Evolutionary conservation across 1,139 yeast genomes (phyloP), one percentile per base, ranked within the genome.

Genomic region (Yamadazyma sp.): DNA sequence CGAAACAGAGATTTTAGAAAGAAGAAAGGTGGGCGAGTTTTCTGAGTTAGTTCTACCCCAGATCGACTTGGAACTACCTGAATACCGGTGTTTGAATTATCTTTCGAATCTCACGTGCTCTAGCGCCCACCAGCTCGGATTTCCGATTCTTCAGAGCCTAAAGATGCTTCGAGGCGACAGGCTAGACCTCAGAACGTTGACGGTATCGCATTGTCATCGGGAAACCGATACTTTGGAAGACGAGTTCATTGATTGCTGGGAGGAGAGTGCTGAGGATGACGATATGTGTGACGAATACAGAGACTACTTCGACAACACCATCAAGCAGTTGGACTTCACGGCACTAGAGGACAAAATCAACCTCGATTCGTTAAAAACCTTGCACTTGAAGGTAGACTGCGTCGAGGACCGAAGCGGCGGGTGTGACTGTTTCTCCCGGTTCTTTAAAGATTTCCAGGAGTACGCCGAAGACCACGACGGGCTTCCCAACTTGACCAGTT

Each of bases 381-480:
- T 67, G 28, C 56, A 56, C 37, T 50, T 68, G 33, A 64, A 63
- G 38, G 48, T 66, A 5, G 74, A 66, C 44, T 67, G 74, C 43
- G 50, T 49, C 38, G 68, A 61, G 34, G 63, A 57, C 34, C 43
- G 62, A 14, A 47, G 42, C 26, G 47, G 44, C 38, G 41, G 47
- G 33, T 67, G 74, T 42, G 43, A 46, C 26, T 67, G 73, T 41
- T 65, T 64, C 42, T 55, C 55, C n/a, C 46, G 42, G 2, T 68
- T 68, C 40, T 63, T 64, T 46, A 46, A 53, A 12, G 61, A 64
- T 27, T 58, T 67, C 15, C 45, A 63, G 0, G 17, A 36, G 2
- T 64, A 44, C 44, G 51, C 63, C 10, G 34, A 31, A 2, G 14
- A 39, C 1, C 45, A 65, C 44, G 46, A 44, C 23, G 71, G 71